phyloP scores from a whole-genome alignment of 2,329 filamentous ascomycete species.

The Rugonectria rugulosa region DNA sequence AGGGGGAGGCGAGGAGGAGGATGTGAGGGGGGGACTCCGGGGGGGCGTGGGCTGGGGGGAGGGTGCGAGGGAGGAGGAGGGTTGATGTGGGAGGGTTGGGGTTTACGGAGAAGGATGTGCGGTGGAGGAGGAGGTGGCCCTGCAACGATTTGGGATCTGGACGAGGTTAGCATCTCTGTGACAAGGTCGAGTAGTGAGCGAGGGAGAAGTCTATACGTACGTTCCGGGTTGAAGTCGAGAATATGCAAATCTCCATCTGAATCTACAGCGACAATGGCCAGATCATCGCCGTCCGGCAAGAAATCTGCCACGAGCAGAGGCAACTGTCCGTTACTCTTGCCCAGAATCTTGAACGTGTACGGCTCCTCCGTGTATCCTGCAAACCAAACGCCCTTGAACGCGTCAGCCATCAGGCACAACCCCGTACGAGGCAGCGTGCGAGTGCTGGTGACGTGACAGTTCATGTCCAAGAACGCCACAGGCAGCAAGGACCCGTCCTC shows the following conservation, averaged over 20 bases:
- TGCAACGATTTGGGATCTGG: slow-evolving; percentile 91
- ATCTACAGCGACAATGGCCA: slow-evolving; percentile 85
- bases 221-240: slow-evolving; percentile 92
- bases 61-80: slow-evolving; percentile 75
- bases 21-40: slow-evolving; percentile 45
- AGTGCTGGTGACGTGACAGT: slow-evolving; percentile 86
- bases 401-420: slow-evolving; percentile 87
- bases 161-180: slow-evolving; percentile 32
- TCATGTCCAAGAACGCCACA: slow-evolving; percentile 98
- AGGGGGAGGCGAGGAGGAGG: slow-evolving; percentile 76
- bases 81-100: slow-evolving; percentile 78
- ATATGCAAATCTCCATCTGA: slow-evolving; percentile 87
- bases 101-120: slow-evolving; percentile 86
- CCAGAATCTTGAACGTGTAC: slow-evolving; percentile 92
- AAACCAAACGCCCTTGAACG: slow-evolving; percentile 94
- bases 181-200: background rate
- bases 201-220: slow-evolving; percentile 63
- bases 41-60: slow-evolving; percentile 50
- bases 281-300: slow-evolving; percentile 81
- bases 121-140: slow-evolving; percentile 85
- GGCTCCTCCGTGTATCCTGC: slow-evolving; percentile 96
- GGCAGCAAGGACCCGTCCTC: slow-evolving; percentile 93
- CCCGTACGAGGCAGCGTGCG: slow-evolving; percentile 86
- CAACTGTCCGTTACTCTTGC: slow-evolving; percentile 81
- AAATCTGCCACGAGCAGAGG: slow-evolving; percentile 87